Evolutionary conservation across 1,284 basidiomycete species (phyloP), one percentile per base, ranked within the genome.

Genomic region (Ustilago tritici): DNA sequence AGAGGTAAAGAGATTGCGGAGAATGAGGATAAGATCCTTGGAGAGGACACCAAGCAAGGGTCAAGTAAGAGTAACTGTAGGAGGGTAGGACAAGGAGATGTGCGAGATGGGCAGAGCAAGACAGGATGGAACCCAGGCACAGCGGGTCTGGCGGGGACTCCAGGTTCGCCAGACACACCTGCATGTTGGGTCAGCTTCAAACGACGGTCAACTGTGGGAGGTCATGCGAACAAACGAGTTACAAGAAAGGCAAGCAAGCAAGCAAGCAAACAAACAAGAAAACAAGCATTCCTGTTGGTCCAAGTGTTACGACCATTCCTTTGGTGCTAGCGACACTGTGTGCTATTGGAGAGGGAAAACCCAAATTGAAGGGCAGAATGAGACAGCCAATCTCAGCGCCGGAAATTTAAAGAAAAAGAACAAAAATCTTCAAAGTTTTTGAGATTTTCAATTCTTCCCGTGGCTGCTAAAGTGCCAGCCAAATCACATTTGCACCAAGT

Each of bases 71-170:
- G 28, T 8, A 23, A 23, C 12, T n/a, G 17, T 19, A 14, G 19
- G 28, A 57, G 32, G n/a, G 23, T 23, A 35, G 56, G 11, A 46
- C 8, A 46, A 7, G 28, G 40, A 41, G 40, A 41, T 41, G 14
- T 41, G 40, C 40, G 40, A 41, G 15, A 14, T 19, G 9, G 23
- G 56, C 56, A 14, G 15, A 54, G 10, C 32, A 11, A 34, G 34
- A 12, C 15, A 34, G n/a, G 34, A 46, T 11, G 43, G 36, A 38
- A 36, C 15, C 23, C 23, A 23, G 35, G 49, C 19, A 61, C 53
- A 28, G 46, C 50, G 50, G 59, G 38, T 47, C 38, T 62, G 61
- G 61, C 43, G 53, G 61, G 61, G 61, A 43, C 61, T 56, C 61
- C 61, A 62, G 19, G 49, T 23, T 61, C 52, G 52, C 3, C 12